A percentile compares a stretch with the other conserved stretches of the same genome.
These are phyloP conservation scores for Pseudonectria buxi DNA, from an alignment of 2,329 filamentous ascomycete species.

Conservation along the genomic window DNA sequence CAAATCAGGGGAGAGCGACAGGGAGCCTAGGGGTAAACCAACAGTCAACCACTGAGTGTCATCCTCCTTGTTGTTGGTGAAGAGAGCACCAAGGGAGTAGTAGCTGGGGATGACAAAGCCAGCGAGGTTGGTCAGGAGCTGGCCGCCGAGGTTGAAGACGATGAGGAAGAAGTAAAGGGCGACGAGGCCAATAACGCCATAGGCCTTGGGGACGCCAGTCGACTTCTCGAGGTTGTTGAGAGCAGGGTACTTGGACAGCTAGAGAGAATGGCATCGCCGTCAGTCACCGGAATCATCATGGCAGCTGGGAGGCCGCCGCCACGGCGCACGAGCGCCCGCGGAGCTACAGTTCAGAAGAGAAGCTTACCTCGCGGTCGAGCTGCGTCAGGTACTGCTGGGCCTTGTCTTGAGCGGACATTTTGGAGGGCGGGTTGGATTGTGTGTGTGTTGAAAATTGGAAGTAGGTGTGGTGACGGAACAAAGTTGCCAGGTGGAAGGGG, in stretches of 20 bases:
- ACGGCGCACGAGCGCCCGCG: conserved; percentile 7
- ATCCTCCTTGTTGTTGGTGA: conserved; percentile 63
- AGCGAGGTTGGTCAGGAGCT: conserved; percentile 80
- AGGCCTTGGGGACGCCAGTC: conserved; percentile 77
- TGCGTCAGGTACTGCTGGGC: conserved; percentile 68
- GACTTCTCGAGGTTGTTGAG: conserved; percentile 84
- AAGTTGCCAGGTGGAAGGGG: neutral
- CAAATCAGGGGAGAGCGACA: conserved; percentile 5
- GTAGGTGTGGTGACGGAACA: conserved; percentile 1
- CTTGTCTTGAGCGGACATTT: conserved; percentile 68
- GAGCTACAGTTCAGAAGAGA: conserved; percentile 1
- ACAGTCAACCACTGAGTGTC: conserved; percentile 78
- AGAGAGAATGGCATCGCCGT: conserved; percentile 20
- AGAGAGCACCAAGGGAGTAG: conserved; percentile 75
- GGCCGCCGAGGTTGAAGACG: conserved; percentile 85
- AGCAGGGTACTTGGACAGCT: conserved; percentile 80
- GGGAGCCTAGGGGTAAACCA: conserved; percentile 31
- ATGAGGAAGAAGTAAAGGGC: conserved; percentile 86
- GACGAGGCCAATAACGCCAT: conserved; percentile 67
- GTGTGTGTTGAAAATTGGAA: neutral
- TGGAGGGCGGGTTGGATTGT: conserved; percentile 23
- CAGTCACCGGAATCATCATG: conserved; percentile 9
- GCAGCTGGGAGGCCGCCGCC: too few relatives aligned
- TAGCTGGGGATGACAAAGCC: conserved; percentile 79
- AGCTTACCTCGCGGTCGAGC: conserved; percentile 75